Percentiles rank a stretch among this genome's conserved stretches.
These are phyloP conservation scores for Botrytis pseudocinerea DNA, from an alignment of 2,329 filamentous ascomycete genomes.

Conservation along the genomic window DNA sequence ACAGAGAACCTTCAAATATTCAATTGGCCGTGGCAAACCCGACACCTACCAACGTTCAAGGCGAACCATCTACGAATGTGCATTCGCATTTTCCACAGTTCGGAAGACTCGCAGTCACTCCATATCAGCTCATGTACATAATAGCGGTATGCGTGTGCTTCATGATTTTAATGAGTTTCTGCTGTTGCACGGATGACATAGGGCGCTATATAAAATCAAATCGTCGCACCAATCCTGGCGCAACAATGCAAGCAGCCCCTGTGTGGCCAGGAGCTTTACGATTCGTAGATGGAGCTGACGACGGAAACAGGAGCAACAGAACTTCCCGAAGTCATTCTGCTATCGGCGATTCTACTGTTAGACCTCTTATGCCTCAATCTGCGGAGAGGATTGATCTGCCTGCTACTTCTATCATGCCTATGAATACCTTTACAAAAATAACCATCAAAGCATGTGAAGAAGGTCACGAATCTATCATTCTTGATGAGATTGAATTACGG, in stretches of 20 bases:
- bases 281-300: constrained; percentile 2
- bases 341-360: not conserved
- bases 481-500: constrained; percentile 10
- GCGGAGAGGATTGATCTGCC: not conserved
- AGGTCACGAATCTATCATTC: constrained; percentile 11
- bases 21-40: not conserved
- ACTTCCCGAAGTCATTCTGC: not conserved
- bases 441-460: constrained; percentile 16
- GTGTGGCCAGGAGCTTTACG: not conserved
- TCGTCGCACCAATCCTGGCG: not conserved
- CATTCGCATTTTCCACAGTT: not conserved
- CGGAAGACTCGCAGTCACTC: not conserved
- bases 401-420: not conserved
- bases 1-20: not conserved
- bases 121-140: constrained; percentile 19
- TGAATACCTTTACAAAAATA: constrained; percentile 1
- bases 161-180: constrained; percentile 17
- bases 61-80: constrained; percentile 5
- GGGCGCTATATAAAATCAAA: constrained; percentile 18
- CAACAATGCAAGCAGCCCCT: constrained; percentile 12
- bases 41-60: not conserved
- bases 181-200: constrained; percentile 17
- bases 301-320: not conserved
- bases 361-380: not conserved
- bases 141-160: constrained; percentile 17